phyloP scores from a whole-genome alignment of 768 basidiomycete species.

The Sarcodon sp. region DNA sequence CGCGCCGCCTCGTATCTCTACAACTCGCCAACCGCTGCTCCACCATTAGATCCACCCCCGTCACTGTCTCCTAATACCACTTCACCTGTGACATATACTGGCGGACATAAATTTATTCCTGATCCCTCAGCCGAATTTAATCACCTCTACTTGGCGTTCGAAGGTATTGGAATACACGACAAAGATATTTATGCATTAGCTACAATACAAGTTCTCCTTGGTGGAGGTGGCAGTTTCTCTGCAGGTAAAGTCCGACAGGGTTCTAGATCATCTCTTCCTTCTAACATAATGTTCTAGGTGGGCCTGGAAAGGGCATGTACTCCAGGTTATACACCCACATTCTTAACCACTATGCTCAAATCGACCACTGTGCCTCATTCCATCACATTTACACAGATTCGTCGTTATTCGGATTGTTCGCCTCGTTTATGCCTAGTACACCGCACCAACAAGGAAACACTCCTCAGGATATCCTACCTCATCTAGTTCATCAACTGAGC shows the following conservation, averaged over 20 bases:
- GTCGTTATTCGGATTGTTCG: slow-evolving; percentile 85
- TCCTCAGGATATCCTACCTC: slow-evolving; percentile 61
- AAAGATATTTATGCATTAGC: slow-evolving; percentile 89
- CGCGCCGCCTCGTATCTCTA: slow-evolving; percentile 73
- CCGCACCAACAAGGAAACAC: slow-evolving; percentile 47
- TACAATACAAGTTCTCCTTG: slow-evolving; percentile 88
- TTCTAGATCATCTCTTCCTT: not conserved
- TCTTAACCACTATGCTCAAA: slow-evolving; percentile 84
- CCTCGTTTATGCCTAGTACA: slow-evolving; percentile 62
- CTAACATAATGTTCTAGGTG: slow-evolving; percentile 34
- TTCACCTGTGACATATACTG: slow-evolving; percentile 48
- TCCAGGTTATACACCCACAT: slow-evolving; percentile 93
- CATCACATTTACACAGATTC: slow-evolving; percentile 96
- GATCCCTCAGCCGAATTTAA: slow-evolving; percentile 63
- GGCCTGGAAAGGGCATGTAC: slow-evolving; percentile 99
- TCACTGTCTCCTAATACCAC: slow-evolving; percentile 21
- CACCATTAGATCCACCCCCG: slow-evolving; percentile 4
- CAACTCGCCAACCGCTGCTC: slow-evolving; percentile 14
- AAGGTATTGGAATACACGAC: slow-evolving; percentile 84
- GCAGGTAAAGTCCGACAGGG: slow-evolving; percentile 35
- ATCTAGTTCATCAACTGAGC: slow-evolving; percentile 83
- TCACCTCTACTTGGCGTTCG: slow-evolving; percentile 88
- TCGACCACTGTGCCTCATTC: slow-evolving; percentile 94
- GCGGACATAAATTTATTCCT: slow-evolving; percentile 65
- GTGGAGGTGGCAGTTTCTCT: slow-evolving; percentile 94